Percentiles rank a stretch among this genome's conserved stretches.
Evolutionary conservation across 257 asterid species (phyloP).

Genomic region (Paulownia fortunei): DNA sequence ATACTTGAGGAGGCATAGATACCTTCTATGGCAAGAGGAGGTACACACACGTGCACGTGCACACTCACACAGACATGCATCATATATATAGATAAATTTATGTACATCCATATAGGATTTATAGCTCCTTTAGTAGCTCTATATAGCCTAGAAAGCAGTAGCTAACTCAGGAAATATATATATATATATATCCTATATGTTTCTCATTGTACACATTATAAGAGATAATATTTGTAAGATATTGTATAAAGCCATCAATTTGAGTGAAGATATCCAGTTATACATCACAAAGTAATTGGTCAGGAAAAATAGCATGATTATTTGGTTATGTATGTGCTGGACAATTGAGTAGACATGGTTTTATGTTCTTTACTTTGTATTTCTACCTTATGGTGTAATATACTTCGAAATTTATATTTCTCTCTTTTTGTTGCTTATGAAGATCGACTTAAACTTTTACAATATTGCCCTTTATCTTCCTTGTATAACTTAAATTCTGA

Average conservation of each 20-base stretch:
- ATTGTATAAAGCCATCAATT: neutral
- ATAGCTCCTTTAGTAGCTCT: no score
- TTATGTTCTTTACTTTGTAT: neutral
- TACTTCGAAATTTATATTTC: neutral
- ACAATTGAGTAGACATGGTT: neutral
- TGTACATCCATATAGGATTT: no score
- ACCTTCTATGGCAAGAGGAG: no score
- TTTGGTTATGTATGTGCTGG: neutral
- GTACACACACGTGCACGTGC: no score
- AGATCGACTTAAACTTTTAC: neutral
- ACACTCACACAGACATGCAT: no score
- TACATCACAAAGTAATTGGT: neutral
- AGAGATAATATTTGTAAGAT: neutral
- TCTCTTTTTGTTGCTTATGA: neutral
- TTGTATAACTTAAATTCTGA: slow-evolving; percentile 11
- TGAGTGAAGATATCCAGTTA: neutral
- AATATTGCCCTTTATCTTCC: neutral
- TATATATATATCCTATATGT: no score
- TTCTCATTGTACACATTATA: neutral
- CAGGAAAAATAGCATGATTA: neutral
- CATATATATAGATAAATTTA: no score
- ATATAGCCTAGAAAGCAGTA: no score
- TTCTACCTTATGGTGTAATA: neutral
- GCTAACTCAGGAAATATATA: no score
- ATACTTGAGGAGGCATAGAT: no score